Conservation (phyloP, 164 flowering plant genomes). For the Magnolia changhungtana region DNA sequence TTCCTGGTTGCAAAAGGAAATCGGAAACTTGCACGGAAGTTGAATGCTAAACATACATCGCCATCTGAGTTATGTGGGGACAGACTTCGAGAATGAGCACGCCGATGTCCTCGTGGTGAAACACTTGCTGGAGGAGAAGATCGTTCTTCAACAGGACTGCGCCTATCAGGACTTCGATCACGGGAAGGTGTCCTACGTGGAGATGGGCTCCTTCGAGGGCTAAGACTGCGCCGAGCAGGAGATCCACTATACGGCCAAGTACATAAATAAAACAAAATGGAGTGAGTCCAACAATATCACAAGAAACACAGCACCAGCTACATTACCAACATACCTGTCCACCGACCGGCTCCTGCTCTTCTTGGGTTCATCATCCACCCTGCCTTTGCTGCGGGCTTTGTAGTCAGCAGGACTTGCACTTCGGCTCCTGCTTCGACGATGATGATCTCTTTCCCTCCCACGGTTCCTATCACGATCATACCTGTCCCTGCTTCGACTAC, state of each 20-base stretch:
- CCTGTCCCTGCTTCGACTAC: constrained; percentile 75
- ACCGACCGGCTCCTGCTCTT: constrained; percentile 56
- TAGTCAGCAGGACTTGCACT: constrained; percentile 66
- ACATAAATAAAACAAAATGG: not conserved
- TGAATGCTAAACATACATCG: constrained; percentile 35
- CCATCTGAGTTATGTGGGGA: constrained; percentile 49
- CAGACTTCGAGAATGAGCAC: constrained; percentile 52
- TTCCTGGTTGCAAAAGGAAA: not conserved
- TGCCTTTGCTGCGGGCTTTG: constrained; percentile 55
- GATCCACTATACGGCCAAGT: constrained; percentile 22
- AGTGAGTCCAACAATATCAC: not conserved
- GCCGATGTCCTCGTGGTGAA: constrained; percentile 46
- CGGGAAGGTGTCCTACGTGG: constrained; percentile 39
- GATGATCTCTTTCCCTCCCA: constrained; percentile 63
- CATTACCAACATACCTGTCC: constrained; percentile 41
- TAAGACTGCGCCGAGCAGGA: constrained; percentile 19
- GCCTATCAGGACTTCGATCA: constrained; percentile 47
- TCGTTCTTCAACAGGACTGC: constrained; percentile 25
- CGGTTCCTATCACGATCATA: constrained; percentile 63
- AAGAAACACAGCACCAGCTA: not conserved
- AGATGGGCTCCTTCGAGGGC: constrained; percentile 51
- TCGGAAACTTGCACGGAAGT: not conserved
- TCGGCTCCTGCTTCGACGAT: constrained; percentile 68
- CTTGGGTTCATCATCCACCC: constrained; percentile 50
- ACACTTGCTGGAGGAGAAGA: constrained; percentile 49